Conservation (phyloP, 306 rosid species). For the Rosa chinensis region DNA sequence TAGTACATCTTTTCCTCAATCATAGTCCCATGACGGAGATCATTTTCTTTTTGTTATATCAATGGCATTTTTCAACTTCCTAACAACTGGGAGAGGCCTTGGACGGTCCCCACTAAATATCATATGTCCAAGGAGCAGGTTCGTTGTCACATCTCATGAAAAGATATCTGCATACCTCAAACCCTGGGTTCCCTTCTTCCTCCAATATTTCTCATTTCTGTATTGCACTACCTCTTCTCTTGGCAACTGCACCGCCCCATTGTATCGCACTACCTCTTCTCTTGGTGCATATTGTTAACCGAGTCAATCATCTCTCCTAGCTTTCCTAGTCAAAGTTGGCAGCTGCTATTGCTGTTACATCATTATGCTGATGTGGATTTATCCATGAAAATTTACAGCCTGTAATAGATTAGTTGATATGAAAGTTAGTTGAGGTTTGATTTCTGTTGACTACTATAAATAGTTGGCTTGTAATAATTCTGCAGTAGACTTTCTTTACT, state of each 20-base stretch:
- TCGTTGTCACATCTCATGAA: conserved; percentile 86
- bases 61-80: conserved; percentile 48
- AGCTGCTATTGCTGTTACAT: no score
- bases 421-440: no score
- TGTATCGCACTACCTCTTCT: no score
- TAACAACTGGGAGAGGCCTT: conserved; percentile 47
- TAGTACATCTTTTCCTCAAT: conserved; percentile 55
- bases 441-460: no score
- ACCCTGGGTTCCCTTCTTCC: conserved; percentile 65
- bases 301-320: no score
- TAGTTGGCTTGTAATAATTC: no score
- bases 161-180: conserved; percentile 63
- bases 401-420: no score
- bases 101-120: conserved; percentile 65
- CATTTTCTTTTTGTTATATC: conserved; percentile 53
- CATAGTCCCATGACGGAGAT: conserved; percentile 66
- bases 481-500: no score
- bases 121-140: conserved; percentile 86
- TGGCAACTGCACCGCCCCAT: conserved; percentile 3
- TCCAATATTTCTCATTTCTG: conserved; percentile 81
- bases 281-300: no score
- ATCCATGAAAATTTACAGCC: no score
- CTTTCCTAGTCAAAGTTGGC: no score
- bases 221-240: conserved; percentile 50
- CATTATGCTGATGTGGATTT: no score